Evolutionary conservation across 768 basidiomycete genomes (phyloP).

Genomic region (Saitozyma sp.): DNA sequence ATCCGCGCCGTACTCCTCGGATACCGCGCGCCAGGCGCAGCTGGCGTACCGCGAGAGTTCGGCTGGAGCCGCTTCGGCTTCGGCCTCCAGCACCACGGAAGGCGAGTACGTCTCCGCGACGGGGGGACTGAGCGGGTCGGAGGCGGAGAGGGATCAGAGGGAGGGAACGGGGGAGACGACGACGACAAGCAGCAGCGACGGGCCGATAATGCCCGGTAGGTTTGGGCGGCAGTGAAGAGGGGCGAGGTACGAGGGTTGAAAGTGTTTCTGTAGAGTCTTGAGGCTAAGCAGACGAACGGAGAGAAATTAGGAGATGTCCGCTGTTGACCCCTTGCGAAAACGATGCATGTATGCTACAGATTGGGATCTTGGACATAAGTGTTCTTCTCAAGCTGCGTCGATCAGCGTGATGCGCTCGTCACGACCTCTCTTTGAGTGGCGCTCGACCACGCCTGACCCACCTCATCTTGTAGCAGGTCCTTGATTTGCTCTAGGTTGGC

Average conservation of each 20-base stretch:
- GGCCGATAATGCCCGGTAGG: background rate
- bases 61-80: constrained; percentile 1
- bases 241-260: no score
- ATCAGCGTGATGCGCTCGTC: background rate
- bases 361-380: constrained; percentile 37
- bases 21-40: constrained; percentile 3
- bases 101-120: constrained; percentile 25
- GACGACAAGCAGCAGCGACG: background rate
- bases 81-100: constrained; percentile 18
- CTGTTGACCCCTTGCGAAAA: no score
- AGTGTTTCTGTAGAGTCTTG: no score
- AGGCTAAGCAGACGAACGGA: no score
- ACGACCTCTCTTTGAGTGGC: background rate
- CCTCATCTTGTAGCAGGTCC: constrained; percentile 39
- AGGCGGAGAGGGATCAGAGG: no score
- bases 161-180: constrained; percentile 1
- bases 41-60: constrained; percentile 27
- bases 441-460: constrained; percentile 10
- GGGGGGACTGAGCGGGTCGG: background rate
- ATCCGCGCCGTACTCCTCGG: background rate
- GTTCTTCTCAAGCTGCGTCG: constrained; percentile 42
- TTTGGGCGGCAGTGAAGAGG: no score
- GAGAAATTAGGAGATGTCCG: no score
- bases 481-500: constrained; percentile 43
- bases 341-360: no score